Evolutionary conservation across 1,139 yeast species (phyloP), one percentile per base, ranked within the genome.

Genomic region (Trichomonascaceae sp.): DNA sequence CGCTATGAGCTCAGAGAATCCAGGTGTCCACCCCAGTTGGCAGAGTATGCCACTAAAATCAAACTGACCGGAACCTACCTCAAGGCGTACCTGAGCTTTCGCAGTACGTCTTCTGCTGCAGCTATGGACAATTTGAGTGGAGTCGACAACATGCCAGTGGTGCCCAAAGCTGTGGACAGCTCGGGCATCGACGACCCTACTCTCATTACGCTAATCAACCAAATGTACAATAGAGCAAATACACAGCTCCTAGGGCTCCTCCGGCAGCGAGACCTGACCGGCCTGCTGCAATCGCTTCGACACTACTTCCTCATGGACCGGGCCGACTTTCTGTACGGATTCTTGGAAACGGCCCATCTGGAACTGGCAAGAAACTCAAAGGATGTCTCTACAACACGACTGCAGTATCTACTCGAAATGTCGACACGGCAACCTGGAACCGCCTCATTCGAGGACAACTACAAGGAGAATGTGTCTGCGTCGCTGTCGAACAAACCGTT

Each of bases 1-100:
- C n/a, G n/a, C n/a, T n/a, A n/a, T n/a, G n/a, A n/a, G n/a, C n/a
- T n/a, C n/a, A n/a, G n/a, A n/a, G n/a, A n/a, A n/a, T n/a, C n/a
- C n/a, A n/a, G n/a, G n/a, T n/a, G n/a, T 16, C 74, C 92, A 2
- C 67, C 69, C 35, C 89, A 78, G 44, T 71, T 87, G 34, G 55
- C 63, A 5, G 71, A 67, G 1, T 54, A 75, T 1, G 81, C 78
- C 45, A 62, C 62, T 33, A 78, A 80, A 50, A 67, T 89, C 1
- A 59, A 89, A 17, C 63, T 75, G 34, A 84, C 96, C 0, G 99
- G 99, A 1, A 85, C 84, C 52, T 77, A 77, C 45, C 59, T 87
- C 37, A 81, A 82, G 45, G 76, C 89, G 4, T 67, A 80, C 37
- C 68, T 74, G 38, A 74, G 65, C 36, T 74, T 82, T 43, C 73